phyloP scores from a whole-genome alignment of 768 basidiomycete species.

The Mycena galericulata region DNA sequence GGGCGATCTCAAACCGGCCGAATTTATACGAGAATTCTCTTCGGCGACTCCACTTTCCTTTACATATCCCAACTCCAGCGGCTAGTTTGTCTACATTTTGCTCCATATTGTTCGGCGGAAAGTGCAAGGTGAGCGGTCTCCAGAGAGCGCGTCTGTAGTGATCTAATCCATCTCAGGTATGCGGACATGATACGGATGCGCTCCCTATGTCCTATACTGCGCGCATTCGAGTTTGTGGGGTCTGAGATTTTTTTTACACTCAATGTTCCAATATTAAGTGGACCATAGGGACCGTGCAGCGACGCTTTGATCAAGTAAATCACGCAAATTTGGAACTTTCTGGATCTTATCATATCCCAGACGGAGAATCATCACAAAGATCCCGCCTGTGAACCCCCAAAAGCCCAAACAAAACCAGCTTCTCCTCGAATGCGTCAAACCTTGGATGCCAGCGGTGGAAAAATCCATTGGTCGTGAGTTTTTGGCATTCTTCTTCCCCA shows the following conservation, averaged over 20 bases:
- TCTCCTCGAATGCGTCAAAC: neutral
- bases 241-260: neutral
- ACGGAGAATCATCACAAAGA: neutral
- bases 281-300: neutral
- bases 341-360: neutral
- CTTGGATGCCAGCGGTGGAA: neutral
- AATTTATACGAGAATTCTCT: neutral
- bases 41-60: neutral
- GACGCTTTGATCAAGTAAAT: constrained; percentile 4
- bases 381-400: neutral
- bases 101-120: neutral
- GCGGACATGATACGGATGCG: constrained; percentile 3
- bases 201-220: constrained; percentile 1
- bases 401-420: neutral
- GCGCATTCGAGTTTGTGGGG: neutral
- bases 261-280: neutral
- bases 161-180: neutral
- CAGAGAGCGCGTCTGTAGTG: neutral
- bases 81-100: constrained; percentile 2
- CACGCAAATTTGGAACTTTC: neutral
- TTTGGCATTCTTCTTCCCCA: neutral
- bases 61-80: constrained; percentile 8
- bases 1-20: neutral
- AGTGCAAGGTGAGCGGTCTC: neutral
- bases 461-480: neutral